Percentiles rank a stretch among this genome's conserved stretches.
Evolutionary conservation across 768 basidiomycete species (phyloP).

Genomic region (Naganishia onofrii): DNA sequence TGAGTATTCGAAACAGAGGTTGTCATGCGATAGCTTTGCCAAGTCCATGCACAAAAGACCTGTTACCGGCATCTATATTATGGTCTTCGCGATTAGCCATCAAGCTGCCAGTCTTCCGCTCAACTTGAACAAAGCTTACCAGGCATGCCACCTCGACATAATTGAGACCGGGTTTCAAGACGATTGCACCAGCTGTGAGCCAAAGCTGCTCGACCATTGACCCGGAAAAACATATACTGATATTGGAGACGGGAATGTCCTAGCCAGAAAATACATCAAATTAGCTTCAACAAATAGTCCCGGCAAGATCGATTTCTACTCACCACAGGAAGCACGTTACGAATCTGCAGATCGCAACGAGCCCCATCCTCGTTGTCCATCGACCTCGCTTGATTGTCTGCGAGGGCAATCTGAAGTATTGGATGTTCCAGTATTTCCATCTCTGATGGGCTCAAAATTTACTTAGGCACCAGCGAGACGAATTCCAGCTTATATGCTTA

Average conservation of each 20-base stretch:
- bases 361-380: constrained; percentile 68
- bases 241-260: constrained; percentile 51
- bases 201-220: constrained; percentile 64
- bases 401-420: constrained; percentile 60
- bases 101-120: neutral
- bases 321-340: constrained; percentile 57
- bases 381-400: constrained; percentile 55
- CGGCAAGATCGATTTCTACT: constrained; percentile 66
- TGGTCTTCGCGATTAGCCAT: neutral
- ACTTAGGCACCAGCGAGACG: neutral
- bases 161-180: constrained; percentile 63
- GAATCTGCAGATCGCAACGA: constrained; percentile 58
- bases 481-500: neutral
- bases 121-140: constrained; percentile 57
- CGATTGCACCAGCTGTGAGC: constrained; percentile 57
- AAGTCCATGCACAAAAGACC: constrained; percentile 59
- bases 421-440: constrained; percentile 60
- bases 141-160: constrained; percentile 65
- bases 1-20: constrained; percentile 32
- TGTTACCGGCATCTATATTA: constrained; percentile 62
- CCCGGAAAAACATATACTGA: constrained; percentile 64
- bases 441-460: neutral
- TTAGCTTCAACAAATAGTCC: neutral
- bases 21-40: constrained; percentile 24
- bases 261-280: constrained; percentile 9